A percentile compares a stretch with the other conserved stretches of the same genome.
Evolutionary conservation across 1,284 basidiomycete genomes (phyloP).

Genomic region (Tilletia indica): DNA sequence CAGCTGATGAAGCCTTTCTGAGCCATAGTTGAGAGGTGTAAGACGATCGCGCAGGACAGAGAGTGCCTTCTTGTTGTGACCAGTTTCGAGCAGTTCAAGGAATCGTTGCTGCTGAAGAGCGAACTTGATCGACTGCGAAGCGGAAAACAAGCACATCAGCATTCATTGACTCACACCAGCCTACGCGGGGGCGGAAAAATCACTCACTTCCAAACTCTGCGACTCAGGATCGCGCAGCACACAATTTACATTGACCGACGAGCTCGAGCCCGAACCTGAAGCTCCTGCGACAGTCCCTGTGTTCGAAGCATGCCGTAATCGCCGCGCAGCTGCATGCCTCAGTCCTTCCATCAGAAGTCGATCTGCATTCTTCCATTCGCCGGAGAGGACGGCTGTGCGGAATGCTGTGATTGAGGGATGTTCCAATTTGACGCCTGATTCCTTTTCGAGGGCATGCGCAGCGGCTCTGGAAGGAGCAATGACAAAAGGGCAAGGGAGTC

Average conservation of each 20-base stretch:
- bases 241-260: slow-evolving; percentile 31
- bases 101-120: slow-evolving; percentile 93
- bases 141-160: slow-evolving; percentile 24
- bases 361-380: slow-evolving; percentile 80
- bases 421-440: slow-evolving; percentile 88
- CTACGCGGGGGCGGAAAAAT: background rate
- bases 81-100: slow-evolving; percentile 83
- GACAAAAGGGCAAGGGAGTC: background rate
- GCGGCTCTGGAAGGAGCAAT: slow-evolving; percentile 66
- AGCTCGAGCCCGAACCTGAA: slow-evolving; percentile 5
- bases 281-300: background rate
- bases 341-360: slow-evolving; percentile 64
- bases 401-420: slow-evolving; percentile 76
- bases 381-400: slow-evolving; percentile 75
- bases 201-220: slow-evolving; percentile 31
- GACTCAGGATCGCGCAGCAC: slow-evolving; percentile 37
- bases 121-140: slow-evolving; percentile 72
- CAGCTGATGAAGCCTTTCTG: slow-evolving; percentile 40
- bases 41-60: slow-evolving; percentile 82
- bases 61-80: slow-evolving; percentile 77
- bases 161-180: background rate
- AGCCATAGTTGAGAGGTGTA: slow-evolving; percentile 62
- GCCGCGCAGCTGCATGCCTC: slow-evolving; percentile 32
- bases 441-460: slow-evolving; percentile 79
- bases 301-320: background rate